Evolutionary conservation across 2,329 filamentous ascomycete genomes (phyloP).

Genomic region (Neurospora sp.): DNA sequence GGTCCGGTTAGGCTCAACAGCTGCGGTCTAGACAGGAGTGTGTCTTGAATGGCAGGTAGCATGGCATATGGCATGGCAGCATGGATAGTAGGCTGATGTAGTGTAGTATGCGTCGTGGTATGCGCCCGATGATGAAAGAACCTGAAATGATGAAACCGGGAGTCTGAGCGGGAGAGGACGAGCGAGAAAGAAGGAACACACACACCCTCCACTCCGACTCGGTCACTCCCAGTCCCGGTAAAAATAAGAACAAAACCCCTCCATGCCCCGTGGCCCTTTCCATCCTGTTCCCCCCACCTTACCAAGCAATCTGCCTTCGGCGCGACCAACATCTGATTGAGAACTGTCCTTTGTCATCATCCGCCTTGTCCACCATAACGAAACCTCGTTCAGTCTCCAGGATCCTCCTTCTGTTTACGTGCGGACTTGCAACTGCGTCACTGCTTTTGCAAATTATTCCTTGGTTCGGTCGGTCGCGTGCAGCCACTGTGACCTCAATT

Average conservation of each 20-base stretch:
- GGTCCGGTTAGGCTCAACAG: background rate
- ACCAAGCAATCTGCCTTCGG: background rate
- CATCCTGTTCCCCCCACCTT: background rate
- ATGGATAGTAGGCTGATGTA: background rate
- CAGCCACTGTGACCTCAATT: slow-evolving; percentile 17
- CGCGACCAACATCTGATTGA: slow-evolving; percentile 1
- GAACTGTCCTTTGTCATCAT: slow-evolving; percentile 1
- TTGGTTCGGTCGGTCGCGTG: slow-evolving; percentile 13
- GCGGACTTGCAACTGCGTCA: background rate
- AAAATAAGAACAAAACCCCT: background rate
- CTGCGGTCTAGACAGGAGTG: background rate
- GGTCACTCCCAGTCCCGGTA: background rate
- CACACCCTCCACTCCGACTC: background rate
- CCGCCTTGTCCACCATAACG: background rate
- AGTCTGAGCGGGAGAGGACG: slow-evolving; percentile 10
- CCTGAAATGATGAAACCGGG: slow-evolving; percentile 18
- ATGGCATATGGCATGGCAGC: background rate
- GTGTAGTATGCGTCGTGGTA: background rate
- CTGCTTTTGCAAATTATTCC: slow-evolving; percentile 8
- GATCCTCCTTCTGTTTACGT: slow-evolving; percentile 4
- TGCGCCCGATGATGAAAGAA: slow-evolving; percentile 16
- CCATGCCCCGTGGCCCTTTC: background rate
- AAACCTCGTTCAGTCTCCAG: background rate
- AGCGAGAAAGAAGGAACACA: slow-evolving; percentile 1
- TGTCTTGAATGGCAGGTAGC: background rate